Evolutionary conservation across 1,284 basidiomycete species (phyloP).

Genomic region (Phaffia rhodozyma): DNA sequence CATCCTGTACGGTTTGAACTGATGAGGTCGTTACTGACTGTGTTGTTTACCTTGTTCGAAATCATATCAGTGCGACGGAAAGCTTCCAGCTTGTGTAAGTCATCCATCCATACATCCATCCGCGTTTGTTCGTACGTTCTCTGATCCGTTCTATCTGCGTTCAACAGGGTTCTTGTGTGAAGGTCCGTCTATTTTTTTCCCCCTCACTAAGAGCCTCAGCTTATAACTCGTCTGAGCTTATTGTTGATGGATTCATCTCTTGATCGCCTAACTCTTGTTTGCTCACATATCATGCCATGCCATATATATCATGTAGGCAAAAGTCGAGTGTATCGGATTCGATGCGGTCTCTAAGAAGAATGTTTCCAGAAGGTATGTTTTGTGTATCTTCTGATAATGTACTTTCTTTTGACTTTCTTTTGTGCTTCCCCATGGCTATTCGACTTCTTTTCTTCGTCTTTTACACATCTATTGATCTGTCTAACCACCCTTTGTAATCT

Average conservation of each 20-base stretch:
- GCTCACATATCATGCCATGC: not conserved
- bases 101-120: not conserved
- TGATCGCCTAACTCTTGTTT: not conserved
- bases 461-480: not conserved
- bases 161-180: conserved; percentile 3
- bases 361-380: conserved; percentile 35
- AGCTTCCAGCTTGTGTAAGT: conserved; percentile 34
- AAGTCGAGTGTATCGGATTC: conserved; percentile 39
- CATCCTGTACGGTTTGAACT: not conserved
- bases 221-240: not conserved
- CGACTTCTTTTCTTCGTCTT: not conserved
- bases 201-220: not conserved
- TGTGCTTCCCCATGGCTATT: not conserved
- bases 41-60: not conserved
- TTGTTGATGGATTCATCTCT: not conserved
- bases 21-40: not conserved
- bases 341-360: conserved; percentile 39
- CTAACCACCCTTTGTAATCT: not conserved
- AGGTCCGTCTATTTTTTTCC: not conserved
- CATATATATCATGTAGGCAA: conserved; percentile 30
- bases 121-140: not conserved
- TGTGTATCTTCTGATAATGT: not conserved
- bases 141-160: not conserved
- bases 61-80: conserved; percentile 33
- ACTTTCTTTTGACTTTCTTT: not conserved